phyloP scores from a whole-genome alignment of 179 eudicot species.

The Silene vulgaris region DNA sequence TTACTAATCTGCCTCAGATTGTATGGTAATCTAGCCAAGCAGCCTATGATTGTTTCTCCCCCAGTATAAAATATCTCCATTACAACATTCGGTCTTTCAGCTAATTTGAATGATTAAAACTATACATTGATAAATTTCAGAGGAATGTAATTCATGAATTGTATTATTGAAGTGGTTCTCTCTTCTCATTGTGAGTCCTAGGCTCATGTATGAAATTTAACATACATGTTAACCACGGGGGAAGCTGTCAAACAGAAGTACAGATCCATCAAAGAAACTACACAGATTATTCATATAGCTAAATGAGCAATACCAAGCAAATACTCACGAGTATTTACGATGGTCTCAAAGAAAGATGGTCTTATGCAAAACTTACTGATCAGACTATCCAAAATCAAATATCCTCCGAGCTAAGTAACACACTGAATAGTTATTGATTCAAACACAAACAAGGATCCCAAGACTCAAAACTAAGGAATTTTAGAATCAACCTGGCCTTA shows the following conservation, averaged over 20 bases:
- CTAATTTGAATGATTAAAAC: background rate
- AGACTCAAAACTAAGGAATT: background rate
- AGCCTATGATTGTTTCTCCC: background rate
- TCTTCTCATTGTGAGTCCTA: too few species aligned
- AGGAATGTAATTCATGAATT: too few species aligned
- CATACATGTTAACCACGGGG: background rate
- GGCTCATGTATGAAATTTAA: too few species aligned
- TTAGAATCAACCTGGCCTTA: background rate
- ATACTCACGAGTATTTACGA: background rate
- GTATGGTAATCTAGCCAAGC: background rate
- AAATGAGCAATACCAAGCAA: background rate
- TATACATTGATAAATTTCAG: background rate
- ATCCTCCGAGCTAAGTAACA: background rate
- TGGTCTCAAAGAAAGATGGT: background rate
- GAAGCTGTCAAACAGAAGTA: background rate
- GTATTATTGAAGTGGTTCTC: too few species aligned
- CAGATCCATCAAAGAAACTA: background rate
- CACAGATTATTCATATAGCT: background rate
- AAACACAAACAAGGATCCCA: conserved; percentile 10
- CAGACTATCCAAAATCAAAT: background rate
- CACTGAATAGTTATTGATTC: background rate
- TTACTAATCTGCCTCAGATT: background rate
- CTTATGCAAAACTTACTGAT: background rate
- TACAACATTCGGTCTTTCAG: background rate
- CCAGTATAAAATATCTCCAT: background rate